Base-by-base conservation (phyloP, 805 yeast genomes). In the Sugiyamaella qingdaonensis region DNA sequence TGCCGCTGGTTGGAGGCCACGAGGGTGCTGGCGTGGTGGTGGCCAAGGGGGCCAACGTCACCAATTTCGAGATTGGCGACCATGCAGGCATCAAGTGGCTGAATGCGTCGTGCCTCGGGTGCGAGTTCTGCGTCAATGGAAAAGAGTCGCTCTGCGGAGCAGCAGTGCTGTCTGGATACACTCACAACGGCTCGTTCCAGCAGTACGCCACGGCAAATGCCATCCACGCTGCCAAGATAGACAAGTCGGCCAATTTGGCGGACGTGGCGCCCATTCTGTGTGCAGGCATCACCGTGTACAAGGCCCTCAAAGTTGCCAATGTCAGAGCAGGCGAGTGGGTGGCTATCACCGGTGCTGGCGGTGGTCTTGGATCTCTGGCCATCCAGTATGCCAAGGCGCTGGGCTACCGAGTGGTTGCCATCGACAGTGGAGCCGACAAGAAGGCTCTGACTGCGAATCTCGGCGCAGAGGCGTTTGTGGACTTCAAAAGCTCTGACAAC, bases 261-360 rank as follows among this genome's bases (percentile, higher is more conserved):
- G 77, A 74, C 59, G 79, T 82, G 57, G 83, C 95, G 10, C 95
- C 96, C 63, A 82, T 88, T 67, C 79, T 88, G 65, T 88, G 96
- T 75, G 96, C 95, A 35, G 96, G 96, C 72, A 82, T 88, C 70
- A 88, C 96, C 39, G 95, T 86, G 54, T 88, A 88, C 84, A 88
- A 87, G 78, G 96, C 95, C 44, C 76, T 88, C 68, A 87, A 87
- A 78, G 85, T 88, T 43, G 87, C 95, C 52, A 79, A 79, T 54
- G 74, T 84, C 65, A 68, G 61, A 55, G 80, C 89, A 55, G 90
- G 90, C 61, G 78, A 85, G 63, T 84, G 88, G 88, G 84, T 85
- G 55, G 85, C 86, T 61, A 73, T 85, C 61, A 80, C 86, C 54
- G 91, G 91, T 70, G 89, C 89, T 52, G 88, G 84, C 64, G 88